Evolutionary conservation across 306 rosid species (phyloP).

Genomic region (Inga leiocalycina): DNA sequence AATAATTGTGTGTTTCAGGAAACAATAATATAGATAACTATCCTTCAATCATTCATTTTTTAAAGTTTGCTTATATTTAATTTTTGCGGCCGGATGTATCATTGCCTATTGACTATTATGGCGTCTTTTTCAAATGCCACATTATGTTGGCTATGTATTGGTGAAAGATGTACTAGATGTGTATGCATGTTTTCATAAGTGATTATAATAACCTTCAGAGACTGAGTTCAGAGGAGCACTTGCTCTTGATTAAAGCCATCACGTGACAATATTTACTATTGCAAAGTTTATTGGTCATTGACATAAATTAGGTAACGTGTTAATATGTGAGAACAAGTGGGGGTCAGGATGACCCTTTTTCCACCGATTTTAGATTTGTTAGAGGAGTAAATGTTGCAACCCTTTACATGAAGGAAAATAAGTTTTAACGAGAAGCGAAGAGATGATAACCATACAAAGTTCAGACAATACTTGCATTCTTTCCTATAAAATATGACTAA

Average conservation of each 20-base stretch:
- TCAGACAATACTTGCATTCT: neutral
- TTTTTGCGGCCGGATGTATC: neutral
- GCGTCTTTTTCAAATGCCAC: constrained; percentile 1
- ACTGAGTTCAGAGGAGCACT: constrained; percentile 2
- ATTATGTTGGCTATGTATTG: neutral
- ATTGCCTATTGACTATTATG: neutral
- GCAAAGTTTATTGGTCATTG: neutral
- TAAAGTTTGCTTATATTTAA: neutral
- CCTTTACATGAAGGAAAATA: neutral
- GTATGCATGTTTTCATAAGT: neutral
- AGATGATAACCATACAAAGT: neutral
- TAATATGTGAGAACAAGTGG: neutral
- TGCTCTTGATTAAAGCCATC: neutral
- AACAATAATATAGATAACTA: constrained; percentile 13
- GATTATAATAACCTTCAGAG: neutral
- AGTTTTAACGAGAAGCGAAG: neutral
- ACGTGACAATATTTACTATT: neutral
- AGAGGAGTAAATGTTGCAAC: neutral
- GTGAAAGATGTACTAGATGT: neutral
- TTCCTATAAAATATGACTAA: neutral
- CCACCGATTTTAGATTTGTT: neutral
- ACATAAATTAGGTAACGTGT: neutral
- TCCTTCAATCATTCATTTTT: constrained; percentile 22
- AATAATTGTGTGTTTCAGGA: constrained; percentile 5
- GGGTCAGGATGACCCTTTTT: neutral